Evolutionary conservation across 176 grass and related monocot genomes (phyloP).

Genomic region (Pharus latifolius): DNA sequence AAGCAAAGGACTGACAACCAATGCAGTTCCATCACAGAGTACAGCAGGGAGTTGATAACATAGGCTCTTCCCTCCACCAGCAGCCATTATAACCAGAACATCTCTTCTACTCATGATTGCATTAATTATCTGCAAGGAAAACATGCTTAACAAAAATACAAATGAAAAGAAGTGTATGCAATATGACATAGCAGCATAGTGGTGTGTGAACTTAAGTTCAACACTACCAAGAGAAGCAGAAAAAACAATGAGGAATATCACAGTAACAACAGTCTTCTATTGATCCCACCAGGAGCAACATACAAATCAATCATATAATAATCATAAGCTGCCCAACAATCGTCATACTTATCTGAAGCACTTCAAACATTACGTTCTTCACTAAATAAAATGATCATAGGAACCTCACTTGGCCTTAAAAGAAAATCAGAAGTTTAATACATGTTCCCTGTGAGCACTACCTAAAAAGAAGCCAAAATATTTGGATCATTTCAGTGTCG

Average conservation of each 20-base stretch:
- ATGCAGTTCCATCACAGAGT: slow-evolving; percentile 59
- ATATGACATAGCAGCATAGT: not conserved
- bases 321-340: not conserved
- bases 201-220: not conserved
- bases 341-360: slow-evolving; percentile 7
- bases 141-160: slow-evolving; percentile 15
- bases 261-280: not conserved
- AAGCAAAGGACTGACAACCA: slow-evolving; percentile 82
- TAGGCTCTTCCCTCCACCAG: slow-evolving; percentile 87
- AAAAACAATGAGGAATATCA: not conserved
- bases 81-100: slow-evolving; percentile 92
- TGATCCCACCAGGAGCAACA: not conserved
- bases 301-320: not conserved
- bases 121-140: slow-evolving; percentile 75
- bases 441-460: slow-evolving; percentile 1
- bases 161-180: not conserved
- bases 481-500: not conserved
- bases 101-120: slow-evolving; percentile 84
- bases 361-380: not conserved
- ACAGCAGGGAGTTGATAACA: slow-evolving; percentile 87
- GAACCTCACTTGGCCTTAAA: not conserved
- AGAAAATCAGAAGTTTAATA: not conserved
- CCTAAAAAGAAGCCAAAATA: not conserved
- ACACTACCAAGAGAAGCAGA: not conserved
- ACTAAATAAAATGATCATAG: not conserved